Evolutionary conservation across 306 rosid species (phyloP).

Genomic region (Vigna nakashimae): DNA sequence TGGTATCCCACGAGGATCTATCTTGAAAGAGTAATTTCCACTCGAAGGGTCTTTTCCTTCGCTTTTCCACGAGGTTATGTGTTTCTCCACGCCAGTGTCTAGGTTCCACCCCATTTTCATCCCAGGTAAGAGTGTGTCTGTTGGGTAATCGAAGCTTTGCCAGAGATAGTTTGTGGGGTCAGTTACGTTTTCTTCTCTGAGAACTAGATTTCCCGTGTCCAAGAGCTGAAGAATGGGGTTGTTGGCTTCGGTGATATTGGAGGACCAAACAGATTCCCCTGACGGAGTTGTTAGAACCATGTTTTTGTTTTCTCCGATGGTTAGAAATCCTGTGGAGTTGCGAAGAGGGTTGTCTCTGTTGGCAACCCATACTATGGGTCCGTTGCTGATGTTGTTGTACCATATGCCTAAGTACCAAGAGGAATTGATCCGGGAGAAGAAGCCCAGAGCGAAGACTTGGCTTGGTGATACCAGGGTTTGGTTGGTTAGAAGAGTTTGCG

Average conservation of each 20-base stretch:
- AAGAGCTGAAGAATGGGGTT: constrained; percentile 59
- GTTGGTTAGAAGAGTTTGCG: constrained; percentile 49
- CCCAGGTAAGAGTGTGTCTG: constrained; percentile 67
- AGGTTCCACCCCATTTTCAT: constrained; percentile 81
- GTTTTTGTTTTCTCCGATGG: constrained; percentile 50
- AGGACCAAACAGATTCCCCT: constrained; percentile 51
- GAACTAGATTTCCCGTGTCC: constrained; percentile 68
- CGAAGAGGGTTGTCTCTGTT: constrained; percentile 72
- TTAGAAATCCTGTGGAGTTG: constrained; percentile 50
- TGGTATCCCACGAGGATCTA: constrained; percentile 64
- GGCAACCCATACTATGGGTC: constrained; percentile 75
- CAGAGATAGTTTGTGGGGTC: constrained; percentile 50
- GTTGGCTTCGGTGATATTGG: constrained; percentile 41
- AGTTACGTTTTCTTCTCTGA: constrained; percentile 44
- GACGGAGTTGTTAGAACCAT: constrained; percentile 48
- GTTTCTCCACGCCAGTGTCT: constrained; percentile 44
- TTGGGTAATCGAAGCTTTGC: constrained; percentile 84
- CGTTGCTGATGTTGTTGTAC: constrained; percentile 51
- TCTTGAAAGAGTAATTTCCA: constrained; percentile 56
- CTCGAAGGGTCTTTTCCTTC: constrained; percentile 57
- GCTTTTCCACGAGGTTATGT: constrained; percentile 66
- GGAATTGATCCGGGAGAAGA: constrained; percentile 47
- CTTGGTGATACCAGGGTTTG: constrained; percentile 62
- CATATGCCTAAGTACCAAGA: constrained; percentile 68
- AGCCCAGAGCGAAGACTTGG: constrained; percentile 59